phyloP scores from a whole-genome alignment of 2,329 filamentous ascomycete species.

The Colletotrichum cereale region DNA sequence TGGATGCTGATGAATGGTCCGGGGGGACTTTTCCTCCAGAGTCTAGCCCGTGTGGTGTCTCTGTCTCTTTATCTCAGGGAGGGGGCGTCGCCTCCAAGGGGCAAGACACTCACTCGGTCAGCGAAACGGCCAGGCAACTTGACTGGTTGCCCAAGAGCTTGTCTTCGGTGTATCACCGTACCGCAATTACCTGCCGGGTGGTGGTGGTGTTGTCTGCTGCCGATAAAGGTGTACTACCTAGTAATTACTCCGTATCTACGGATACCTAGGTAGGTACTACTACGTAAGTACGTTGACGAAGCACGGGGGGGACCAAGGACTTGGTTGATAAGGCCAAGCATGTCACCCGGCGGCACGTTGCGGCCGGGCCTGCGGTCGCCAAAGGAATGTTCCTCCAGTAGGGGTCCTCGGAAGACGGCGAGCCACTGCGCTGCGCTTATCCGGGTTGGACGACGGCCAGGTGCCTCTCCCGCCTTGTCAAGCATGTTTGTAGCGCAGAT shows the following conservation, averaged over 20 bases:
- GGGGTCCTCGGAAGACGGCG: slow-evolving; percentile 32
- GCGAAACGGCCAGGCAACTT: slow-evolving; percentile 7
- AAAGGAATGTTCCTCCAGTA: slow-evolving; percentile 26
- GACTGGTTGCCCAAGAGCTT: slow-evolving; percentile 26
- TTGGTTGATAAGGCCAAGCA: slow-evolving; percentile 36
- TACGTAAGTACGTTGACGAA: slow-evolving; percentile 14
- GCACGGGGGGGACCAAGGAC: slow-evolving; percentile 28
- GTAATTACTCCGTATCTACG: too few relatives aligned
- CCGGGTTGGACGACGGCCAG: slow-evolving; percentile 31
- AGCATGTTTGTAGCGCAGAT: slow-evolving; percentile 22
- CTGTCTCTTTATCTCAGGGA: slow-evolving; percentile 14
- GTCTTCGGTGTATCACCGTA: slow-evolving; percentile 14
- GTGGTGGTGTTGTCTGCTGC: neutral
- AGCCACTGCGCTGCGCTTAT: slow-evolving; percentile 29
- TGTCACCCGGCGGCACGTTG: slow-evolving; percentile 4
- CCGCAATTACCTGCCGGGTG: neutral
- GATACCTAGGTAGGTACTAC: too few relatives aligned
- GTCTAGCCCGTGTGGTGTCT: too few relatives aligned
- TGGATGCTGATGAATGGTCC: slow-evolving; percentile 20
- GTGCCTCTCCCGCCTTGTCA: slow-evolving; percentile 25
- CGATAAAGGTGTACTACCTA: neutral
- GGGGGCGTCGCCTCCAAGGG: slow-evolving; percentile 14
- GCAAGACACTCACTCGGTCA: neutral
- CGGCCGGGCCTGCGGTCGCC: neutral
- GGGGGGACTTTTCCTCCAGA: slow-evolving; percentile 21